Percentiles rank a stretch among this genome's conserved stretches.
These are phyloP conservation scores for Alternaria angustiovoidea DNA, from an alignment of 2,329 filamentous ascomycete genomes.

Conservation along the genomic window DNA sequence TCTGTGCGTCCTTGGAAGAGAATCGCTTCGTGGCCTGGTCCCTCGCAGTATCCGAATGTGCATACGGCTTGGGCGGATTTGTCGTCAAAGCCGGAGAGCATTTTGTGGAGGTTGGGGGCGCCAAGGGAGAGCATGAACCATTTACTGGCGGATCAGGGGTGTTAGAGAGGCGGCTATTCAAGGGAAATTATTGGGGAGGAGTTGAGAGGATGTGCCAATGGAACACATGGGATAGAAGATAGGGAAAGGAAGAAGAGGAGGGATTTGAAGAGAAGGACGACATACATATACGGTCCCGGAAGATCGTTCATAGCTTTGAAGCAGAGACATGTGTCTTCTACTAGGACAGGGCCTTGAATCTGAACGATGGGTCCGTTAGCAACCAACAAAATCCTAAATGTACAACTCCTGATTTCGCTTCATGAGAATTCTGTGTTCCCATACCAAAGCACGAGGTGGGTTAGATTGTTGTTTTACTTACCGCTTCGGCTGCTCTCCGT, in stretches of 20 bases:
- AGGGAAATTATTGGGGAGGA: not conserved
- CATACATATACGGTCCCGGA: slow-evolving; percentile 94
- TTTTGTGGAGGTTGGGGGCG: slow-evolving; percentile 84
- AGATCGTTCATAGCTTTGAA: slow-evolving; percentile 91
- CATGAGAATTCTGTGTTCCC: not conserved
- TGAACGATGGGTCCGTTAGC: slow-evolving; percentile 45
- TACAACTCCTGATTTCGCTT: not conserved
- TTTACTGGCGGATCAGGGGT: slow-evolving; percentile 68
- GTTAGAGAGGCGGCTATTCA: not conserved
- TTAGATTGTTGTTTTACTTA: slow-evolving; percentile 54
- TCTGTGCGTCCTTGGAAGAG: slow-evolving; percentile 91
- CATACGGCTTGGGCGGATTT: slow-evolving; percentile 93
- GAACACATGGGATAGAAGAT: too few species aligned
- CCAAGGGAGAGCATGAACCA: slow-evolving; percentile 89
- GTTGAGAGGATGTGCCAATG: too few species aligned
- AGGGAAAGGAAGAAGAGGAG: not conserved
- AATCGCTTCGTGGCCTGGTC: slow-evolving; percentile 82
- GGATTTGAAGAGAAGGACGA: slow-evolving; percentile 16
- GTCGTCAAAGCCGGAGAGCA: slow-evolving; percentile 87
- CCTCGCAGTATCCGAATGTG: slow-evolving; percentile 91
- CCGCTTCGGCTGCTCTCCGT: slow-evolving; percentile 77
- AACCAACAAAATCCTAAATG: not conserved
- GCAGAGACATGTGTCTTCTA: slow-evolving; percentile 94
- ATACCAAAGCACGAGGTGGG: not conserved
- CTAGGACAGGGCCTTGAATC: slow-evolving; percentile 86